Evolutionary conservation across 176 grass and related monocot genomes (phyloP).

Genomic region (Phyllostachys edulis): DNA sequence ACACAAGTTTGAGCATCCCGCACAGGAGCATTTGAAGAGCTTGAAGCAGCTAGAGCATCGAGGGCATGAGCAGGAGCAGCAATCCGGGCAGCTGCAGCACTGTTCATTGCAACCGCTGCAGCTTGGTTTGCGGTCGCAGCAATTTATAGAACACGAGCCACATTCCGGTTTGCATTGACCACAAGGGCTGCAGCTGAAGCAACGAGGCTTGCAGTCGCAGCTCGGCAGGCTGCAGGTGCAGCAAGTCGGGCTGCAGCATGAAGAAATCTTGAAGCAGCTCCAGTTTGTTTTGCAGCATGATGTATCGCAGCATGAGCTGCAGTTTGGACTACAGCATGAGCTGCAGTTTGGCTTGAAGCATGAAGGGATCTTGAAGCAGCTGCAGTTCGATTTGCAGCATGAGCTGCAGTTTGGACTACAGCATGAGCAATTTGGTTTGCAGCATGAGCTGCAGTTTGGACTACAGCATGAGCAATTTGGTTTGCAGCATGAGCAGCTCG

Average conservation of each 20-base stretch:
- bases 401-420: not conserved
- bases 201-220: conserved; percentile 24
- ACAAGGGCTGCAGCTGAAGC: conserved; percentile 1
- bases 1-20: not conserved
- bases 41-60: conserved; percentile 27
- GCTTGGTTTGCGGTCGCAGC: conserved; percentile 18
- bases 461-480: conserved; percentile 31
- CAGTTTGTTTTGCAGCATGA: conserved; percentile 30
- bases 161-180: conserved; percentile 1
- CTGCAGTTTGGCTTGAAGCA: not conserved
- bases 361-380: not conserved
- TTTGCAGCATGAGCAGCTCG: conserved; percentile 4
- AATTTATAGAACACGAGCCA: conserved; percentile 16
- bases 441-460: not conserved
- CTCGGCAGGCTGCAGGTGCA: conserved; percentile 43
- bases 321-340: conserved; percentile 36
- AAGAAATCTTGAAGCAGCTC: conserved; percentile 24
- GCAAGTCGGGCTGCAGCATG: conserved; percentile 21
- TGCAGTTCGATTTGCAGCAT: not conserved
- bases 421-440: conserved; percentile 32
- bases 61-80: conserved; percentile 30
- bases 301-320: conserved; percentile 21
- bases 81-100: conserved; percentile 44
- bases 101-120: conserved; percentile 34
- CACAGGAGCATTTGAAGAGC: conserved; percentile 8